Base-by-base conservation (phyloP, 2,329 filamentous ascomycete genomes). In the Escovopsis sp. region DNA sequence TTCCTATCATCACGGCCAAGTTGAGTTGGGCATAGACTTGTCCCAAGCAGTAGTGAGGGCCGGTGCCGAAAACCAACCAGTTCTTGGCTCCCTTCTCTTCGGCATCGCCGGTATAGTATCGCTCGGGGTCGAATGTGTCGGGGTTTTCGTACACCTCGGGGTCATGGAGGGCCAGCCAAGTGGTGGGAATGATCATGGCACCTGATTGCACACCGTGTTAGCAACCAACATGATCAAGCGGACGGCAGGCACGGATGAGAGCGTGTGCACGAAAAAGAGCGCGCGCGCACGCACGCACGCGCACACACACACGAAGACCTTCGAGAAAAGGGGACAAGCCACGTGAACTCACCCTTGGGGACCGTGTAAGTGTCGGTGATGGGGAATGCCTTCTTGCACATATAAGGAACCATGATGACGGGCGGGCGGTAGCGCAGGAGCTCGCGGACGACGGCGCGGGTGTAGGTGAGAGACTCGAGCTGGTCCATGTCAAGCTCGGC, bases 341-440 rank as follows among this genome's bases (percentile, higher is more conserved):
- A 35, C 4, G 13, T n/a, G 21, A 26, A 34, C 62, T 51, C 52
- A 73, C 74, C 82, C 66, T 96, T 96, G 50, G 84, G 83, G 34
- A 88, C 78, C n/a, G 86, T 94, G 62, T 96, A 94, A 26, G 67
- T 70, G 26, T 80, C 73, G 18, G 81, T 85, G 48, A 98, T 79
- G 34, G 87, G 87, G 70, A 96, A 98, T 37, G 82, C 65, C 68
- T 93, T 94, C 78, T 96, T 96, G 45, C 78, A 84, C 42, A 87
- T 58, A 60, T 96, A 96, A 25, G 90, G 90, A 34, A 94, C 84
- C 85, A 98, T 94, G 58, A 94, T 72, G 50, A 98, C 90, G 38
- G 90, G 90, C 44, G 90, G 90, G 38, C 88, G 82, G 68, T 92
- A 96, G 53, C 90, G 83, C 44, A 94, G 73, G 39, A 85, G 79